Evolutionary conservation across 2,329 filamentous ascomycete genomes (phyloP), one percentile per base, ranked within the genome.

Genomic region (Arthrinium phaeospermum): DNA sequence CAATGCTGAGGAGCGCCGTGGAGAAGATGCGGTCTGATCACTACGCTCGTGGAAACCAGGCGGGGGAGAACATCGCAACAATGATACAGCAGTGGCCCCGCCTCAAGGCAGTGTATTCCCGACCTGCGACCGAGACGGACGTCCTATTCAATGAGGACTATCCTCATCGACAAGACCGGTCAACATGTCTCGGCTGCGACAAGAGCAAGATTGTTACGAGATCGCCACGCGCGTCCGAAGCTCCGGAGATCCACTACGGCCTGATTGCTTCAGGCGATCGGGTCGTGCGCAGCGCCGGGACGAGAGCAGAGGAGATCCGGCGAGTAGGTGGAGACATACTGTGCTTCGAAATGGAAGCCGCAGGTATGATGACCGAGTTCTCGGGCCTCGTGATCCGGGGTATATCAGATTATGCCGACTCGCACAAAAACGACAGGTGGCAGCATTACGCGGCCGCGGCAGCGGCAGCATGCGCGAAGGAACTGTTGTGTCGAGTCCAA

Each of bases 371-470:
- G 76, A 78, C 81, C 49, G 68, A 77, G 57, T 77, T 80, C 13
- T 78, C 76, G 0, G 79, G 75, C 24, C 73, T 80, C 1, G 77
- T 81, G 5, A 77, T 82, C 49, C 77, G 79, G 1, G 80, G 80
- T 1, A 79, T 82, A 41, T 80, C 78, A 45, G 76, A 81, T 51
- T 81, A 82, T 51, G 68, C 77, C 1, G 79, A 82, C 64, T 71
- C 75, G 6, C 77, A 80, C 45, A 79, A 78, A 70, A 76, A 77
- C 34, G 34, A 74, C 2, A 8, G 30, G 2, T 80, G 78, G 78
- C 78, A 79, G 44, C 71, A 70, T 2, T 78, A 75, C 45, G 77
- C 78, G 7, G 78, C 78, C 1, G 73, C 74, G 69, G 61, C 71
- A 14, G 77, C 78, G 14, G 78, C 78, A 14, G 76, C 77, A 5